Percentiles rank a stretch among this genome's conserved stretches.
Evolutionary conservation across 1,284 basidiomycete genomes (phyloP).

Genomic region (Vanrija humicola): DNA sequence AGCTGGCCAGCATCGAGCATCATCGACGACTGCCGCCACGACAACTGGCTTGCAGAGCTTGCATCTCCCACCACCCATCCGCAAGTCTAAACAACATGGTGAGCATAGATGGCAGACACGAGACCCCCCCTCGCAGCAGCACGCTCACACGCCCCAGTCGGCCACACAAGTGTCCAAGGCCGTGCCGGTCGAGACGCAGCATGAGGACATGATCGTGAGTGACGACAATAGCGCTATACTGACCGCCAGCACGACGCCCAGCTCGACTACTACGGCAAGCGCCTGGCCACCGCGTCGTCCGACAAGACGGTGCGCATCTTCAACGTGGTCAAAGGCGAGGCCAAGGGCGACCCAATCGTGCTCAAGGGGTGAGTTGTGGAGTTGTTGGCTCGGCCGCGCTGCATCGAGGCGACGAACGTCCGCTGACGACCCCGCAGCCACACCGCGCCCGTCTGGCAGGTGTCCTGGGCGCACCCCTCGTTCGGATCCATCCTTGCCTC

Average conservation of each 20-base stretch:
- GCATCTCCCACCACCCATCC: neutral
- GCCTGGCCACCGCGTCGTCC: constrained; percentile 92
- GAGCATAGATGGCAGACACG: neutral
- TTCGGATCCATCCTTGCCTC: constrained; percentile 94
- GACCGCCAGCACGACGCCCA: constrained; percentile 84
- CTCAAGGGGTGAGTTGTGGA: constrained; percentile 68
- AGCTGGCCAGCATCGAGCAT: neutral
- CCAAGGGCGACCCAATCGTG: constrained; percentile 61
- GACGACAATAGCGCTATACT: neutral
- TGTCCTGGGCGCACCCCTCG: constrained; percentile 98
- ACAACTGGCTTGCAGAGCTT: neutral
- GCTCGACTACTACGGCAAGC: constrained; percentile 94
- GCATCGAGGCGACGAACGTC: neutral
- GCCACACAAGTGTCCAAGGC: constrained; percentile 35
- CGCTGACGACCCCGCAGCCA: constrained; percentile 55
- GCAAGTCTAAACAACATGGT: neutral
- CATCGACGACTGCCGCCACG: constrained; percentile 1
- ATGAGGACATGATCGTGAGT: constrained; percentile 89
- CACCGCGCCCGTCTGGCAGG: constrained; percentile 96
- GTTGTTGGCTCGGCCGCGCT: neutral
- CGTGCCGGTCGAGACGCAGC: constrained; percentile 69
- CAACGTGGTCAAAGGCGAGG: constrained; percentile 83
- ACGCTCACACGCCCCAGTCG: constrained; percentile 12
- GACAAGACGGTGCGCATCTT: constrained; percentile 95
- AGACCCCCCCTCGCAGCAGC: too few relatives aligned